These are phyloP conservation scores for Leccinum uliginosum DNA, from an alignment of 768 basidiomycete species.

Conservation along the genomic window DNA sequence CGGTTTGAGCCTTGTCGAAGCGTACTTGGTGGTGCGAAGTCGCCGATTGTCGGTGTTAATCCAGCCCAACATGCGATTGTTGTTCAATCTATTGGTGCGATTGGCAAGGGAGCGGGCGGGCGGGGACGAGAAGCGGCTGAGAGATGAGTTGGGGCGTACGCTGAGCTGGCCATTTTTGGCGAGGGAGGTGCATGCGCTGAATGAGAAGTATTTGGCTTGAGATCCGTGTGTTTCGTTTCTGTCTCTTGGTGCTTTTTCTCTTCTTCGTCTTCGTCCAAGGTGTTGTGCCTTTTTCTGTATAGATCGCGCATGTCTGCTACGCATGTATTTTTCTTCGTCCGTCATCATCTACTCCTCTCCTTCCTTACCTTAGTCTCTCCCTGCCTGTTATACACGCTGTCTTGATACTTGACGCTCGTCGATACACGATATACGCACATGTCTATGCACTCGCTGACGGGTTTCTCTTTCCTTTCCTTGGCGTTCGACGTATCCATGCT, in stretches of 20 bases:
- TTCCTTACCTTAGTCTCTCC: not conserved
- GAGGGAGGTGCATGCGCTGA: slow-evolving; percentile 78
- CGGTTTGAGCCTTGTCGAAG: slow-evolving; percentile 79
- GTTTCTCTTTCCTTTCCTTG: not conserved
- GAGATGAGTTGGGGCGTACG: slow-evolving; percentile 59
- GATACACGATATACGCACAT: not conserved
- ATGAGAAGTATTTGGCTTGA: slow-evolving; percentile 73
- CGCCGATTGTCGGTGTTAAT: slow-evolving; percentile 86
- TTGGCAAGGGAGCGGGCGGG: slow-evolving; percentile 69
- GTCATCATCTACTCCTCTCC: not conserved
- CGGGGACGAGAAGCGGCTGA: slow-evolving; percentile 45
- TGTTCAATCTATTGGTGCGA: slow-evolving; percentile 88
- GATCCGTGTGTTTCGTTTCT: not conserved
- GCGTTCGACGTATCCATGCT: not conserved
- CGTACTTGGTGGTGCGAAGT: slow-evolving; percentile 90
- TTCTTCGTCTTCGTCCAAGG: not conserved
- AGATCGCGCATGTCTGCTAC: not conserved
- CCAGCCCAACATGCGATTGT: slow-evolving; percentile 90
- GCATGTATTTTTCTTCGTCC: not conserved
- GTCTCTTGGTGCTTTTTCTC: not conserved
- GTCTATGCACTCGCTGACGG: not conserved
- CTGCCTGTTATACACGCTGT: not conserved
- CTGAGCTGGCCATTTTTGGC: slow-evolving; percentile 84
- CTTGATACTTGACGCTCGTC: not conserved
- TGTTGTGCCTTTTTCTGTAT: not conserved